Evolutionary conservation across 2,329 filamentous ascomycete genomes (phyloP).

Genomic region (Leptoxyphium fumago): DNA sequence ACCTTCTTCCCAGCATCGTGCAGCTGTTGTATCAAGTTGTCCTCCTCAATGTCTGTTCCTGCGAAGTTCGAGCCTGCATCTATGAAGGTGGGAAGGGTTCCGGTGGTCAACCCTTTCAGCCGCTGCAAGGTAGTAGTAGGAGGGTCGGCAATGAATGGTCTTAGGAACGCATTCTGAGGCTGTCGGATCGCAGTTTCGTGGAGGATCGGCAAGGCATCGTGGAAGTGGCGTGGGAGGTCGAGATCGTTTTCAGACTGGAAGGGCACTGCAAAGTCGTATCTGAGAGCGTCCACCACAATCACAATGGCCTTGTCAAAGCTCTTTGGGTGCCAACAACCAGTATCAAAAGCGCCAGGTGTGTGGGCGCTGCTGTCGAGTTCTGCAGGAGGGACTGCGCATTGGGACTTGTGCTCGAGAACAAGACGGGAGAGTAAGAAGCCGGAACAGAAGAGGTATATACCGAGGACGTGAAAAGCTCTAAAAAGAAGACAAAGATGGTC

Average conservation of each 20-base stretch:
- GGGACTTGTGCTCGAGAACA: slow-evolving; percentile 61
- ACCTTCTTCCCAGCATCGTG: slow-evolving; percentile 55
- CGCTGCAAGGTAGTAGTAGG: slow-evolving; percentile 87
- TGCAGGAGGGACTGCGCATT: slow-evolving; percentile 62
- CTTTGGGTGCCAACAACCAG: slow-evolving; percentile 92
- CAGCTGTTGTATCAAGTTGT: slow-evolving; percentile 56
- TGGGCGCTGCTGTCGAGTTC: slow-evolving; percentile 21
- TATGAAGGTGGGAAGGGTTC: slow-evolving; percentile 85
- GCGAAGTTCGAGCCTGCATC: slow-evolving; percentile 92
- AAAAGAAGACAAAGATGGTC: background rate
- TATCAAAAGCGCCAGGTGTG: slow-evolving; percentile 27
- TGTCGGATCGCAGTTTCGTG: slow-evolving; percentile 63
- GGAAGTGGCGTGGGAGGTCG: slow-evolving; percentile 49
- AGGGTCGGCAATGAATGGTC: slow-evolving; percentile 93
- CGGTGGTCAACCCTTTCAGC: slow-evolving; percentile 86
- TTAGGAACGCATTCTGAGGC: slow-evolving; percentile 72
- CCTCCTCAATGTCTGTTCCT: slow-evolving; percentile 88
- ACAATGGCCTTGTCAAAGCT: slow-evolving; percentile 85
- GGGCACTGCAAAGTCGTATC: slow-evolving; percentile 93
- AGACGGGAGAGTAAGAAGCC: slow-evolving; percentile 86
- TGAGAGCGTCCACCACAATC: slow-evolving; percentile 79
- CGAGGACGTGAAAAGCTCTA: slow-evolving; percentile 58
- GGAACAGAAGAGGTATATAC: slow-evolving; percentile 83
- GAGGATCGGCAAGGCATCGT: slow-evolving; percentile 75
- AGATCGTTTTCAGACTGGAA: slow-evolving; percentile 39